Conservation (phyloP, 2,329 filamentous ascomycete genomes). For the Lecanicillium sp. region DNA sequence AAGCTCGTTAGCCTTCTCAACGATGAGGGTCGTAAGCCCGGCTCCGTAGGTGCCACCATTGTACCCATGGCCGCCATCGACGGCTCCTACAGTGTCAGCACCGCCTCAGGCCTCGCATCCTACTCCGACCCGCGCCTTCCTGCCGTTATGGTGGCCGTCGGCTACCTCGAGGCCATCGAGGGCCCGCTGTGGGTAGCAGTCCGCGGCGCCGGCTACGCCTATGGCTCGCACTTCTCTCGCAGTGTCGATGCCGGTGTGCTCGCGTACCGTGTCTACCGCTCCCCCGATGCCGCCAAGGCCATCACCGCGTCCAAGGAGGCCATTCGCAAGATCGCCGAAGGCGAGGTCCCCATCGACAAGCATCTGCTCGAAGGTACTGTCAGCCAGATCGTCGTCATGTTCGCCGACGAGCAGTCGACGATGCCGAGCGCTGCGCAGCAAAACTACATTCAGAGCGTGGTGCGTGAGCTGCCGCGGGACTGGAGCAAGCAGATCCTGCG, state of each 20-base stretch:
- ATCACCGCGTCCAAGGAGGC: constrained; percentile 71
- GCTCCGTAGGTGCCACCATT: constrained; percentile 66
- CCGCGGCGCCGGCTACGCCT: constrained; percentile 87
- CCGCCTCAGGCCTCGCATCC: constrained; percentile 65
- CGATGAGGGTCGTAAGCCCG: constrained; percentile 66
- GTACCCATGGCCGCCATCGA: constrained; percentile 90
- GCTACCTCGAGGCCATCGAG: constrained; percentile 89
- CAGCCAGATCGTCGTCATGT: constrained; percentile 76
- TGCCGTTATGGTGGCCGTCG: constrained; percentile 77
- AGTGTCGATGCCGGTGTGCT: constrained; percentile 74
- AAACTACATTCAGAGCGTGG: constrained; percentile 76
- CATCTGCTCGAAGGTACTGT: constrained; percentile 85
- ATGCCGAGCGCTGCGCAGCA: constrained; percentile 75
- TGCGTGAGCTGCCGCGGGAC: constrained; percentile 67
- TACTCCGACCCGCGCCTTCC: constrained; percentile 74
- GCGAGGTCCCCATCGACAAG: constrained; percentile 66
- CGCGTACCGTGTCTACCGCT: constrained; percentile 82
- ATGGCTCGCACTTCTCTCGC: constrained; percentile 74
- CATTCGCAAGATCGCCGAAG: constrained; percentile 67
- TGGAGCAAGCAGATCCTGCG: constrained; percentile 73
- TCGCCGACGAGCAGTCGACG: constrained; percentile 84
- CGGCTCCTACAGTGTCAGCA: constrained; percentile 79
- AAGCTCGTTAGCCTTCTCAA: constrained; percentile 67
- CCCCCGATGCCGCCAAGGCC: constrained; percentile 82
- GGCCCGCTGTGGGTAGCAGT: constrained; percentile 92